Conservation (phyloP, 2,329 filamentous ascomycete species). For the Aspergillus sergii region DNA sequence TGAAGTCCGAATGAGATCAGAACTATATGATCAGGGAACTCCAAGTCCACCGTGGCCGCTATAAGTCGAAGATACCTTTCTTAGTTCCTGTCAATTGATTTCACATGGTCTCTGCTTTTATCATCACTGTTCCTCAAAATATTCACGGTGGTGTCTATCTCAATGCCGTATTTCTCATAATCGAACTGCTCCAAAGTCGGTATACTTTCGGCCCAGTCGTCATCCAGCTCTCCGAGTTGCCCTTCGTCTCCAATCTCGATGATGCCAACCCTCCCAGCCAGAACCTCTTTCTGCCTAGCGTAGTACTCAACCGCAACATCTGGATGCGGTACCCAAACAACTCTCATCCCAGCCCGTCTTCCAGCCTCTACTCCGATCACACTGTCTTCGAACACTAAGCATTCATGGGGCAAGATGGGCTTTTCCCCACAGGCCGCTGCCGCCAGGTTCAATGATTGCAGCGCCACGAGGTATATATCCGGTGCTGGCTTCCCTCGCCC, state of each 20-base stretch:
- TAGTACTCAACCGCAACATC: constrained; percentile 39
- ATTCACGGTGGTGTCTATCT: background rate
- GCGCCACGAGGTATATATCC: constrained; percentile 29
- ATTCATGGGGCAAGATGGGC: constrained; percentile 30
- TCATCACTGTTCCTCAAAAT: too few species aligned
- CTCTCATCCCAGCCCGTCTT: constrained; percentile 38
- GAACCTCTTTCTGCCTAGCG: constrained; percentile 21
- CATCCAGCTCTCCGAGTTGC: constrained; percentile 40
- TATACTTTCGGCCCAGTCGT: constrained; percentile 44
- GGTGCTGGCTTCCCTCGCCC: constrained; percentile 30
- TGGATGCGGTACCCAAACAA: constrained; percentile 37
- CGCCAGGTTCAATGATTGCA: constrained; percentile 21
- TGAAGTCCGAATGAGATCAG: too few species aligned
- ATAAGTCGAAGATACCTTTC: too few species aligned
- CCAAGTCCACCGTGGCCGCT: too few species aligned
- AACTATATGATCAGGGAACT: too few species aligned
- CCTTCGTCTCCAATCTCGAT: constrained; percentile 40
- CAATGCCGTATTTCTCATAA: constrained; percentile 42
- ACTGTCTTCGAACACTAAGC: constrained; percentile 40
- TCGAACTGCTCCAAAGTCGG: constrained; percentile 41
- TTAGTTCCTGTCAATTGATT: too few species aligned
- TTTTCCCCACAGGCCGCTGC: background rate
- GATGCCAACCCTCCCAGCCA: constrained; percentile 28
- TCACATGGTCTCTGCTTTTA: too few species aligned
- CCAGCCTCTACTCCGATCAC: constrained; percentile 34